Evolutionary conservation across 495 filamentous ascomycete genomes (phyloP).

Genomic region (Gamarada debralockiae): DNA sequence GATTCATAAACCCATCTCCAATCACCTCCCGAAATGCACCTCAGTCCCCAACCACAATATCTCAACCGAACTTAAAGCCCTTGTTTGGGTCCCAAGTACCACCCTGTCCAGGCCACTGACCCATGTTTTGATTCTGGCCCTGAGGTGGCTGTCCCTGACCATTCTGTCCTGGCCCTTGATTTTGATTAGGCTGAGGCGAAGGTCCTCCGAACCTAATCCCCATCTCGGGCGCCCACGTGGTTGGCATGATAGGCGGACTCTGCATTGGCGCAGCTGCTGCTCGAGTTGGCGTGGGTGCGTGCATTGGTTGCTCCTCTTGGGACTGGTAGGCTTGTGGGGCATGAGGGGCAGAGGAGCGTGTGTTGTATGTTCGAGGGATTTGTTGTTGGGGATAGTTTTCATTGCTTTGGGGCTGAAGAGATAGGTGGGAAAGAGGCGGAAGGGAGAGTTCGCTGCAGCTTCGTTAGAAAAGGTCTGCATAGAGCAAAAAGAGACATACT

Average conservation of each 20-base stretch:
- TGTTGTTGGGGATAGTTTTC: background rate
- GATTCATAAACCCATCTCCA: too few relatives aligned
- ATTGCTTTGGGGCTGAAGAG: slow-evolving; percentile 26
- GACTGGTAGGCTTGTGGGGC: background rate
- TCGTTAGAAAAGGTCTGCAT: background rate
- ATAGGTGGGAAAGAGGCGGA: slow-evolving; percentile 43
- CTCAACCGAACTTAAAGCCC: slow-evolving; percentile 58
- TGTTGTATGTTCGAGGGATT: background rate
- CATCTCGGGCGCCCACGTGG: slow-evolving; percentile 74
- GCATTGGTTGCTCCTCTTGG: slow-evolving; percentile 31
- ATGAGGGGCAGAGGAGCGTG: background rate
- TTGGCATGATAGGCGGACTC: slow-evolving; percentile 28
- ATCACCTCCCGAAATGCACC: too few relatives aligned
- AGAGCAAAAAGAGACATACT: slow-evolving; percentile 33
- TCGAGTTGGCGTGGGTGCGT: slow-evolving; percentile 52
- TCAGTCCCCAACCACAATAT: too few relatives aligned
- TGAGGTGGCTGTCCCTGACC: slow-evolving; percentile 14
- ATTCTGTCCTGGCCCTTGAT: background rate
- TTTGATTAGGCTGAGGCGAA: background rate
- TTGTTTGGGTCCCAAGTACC: slow-evolving; percentile 57
- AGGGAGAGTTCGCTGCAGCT: slow-evolving; percentile 25
- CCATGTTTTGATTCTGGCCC: slow-evolving; percentile 11
- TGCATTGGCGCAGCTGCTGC: slow-evolving; percentile 43
- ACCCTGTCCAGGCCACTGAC: background rate
- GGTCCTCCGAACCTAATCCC: slow-evolving; percentile 66